phyloP scores from a whole-genome alignment of 257 asterid genomes.

The Schizonepeta tenuifolia region DNA sequence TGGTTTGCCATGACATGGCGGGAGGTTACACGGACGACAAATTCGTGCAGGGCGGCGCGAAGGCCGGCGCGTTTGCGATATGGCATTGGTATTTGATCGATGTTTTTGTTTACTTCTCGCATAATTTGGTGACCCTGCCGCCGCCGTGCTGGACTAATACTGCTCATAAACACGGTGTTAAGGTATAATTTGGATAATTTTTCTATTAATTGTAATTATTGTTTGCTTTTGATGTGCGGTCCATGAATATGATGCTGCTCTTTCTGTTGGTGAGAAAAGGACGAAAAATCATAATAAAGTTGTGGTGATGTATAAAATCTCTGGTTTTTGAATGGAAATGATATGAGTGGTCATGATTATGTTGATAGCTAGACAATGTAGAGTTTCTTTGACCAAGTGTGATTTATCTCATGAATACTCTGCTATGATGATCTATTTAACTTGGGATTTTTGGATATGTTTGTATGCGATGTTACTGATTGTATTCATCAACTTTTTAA shows the following conservation, averaged over 20 bases:
- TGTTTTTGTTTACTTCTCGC: constrained; percentile 91
- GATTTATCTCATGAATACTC: constrained; percentile 3
- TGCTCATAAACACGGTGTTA: constrained; percentile 88
- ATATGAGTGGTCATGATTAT: constrained; percentile 13
- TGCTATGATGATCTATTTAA: constrained; percentile 4
- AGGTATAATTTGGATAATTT: constrained; percentile 46
- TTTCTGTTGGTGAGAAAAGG: constrained; percentile 1
- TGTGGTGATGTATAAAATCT: constrained; percentile 12
- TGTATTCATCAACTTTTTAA: constrained; percentile 31
- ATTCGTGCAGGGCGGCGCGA: constrained; percentile 81
- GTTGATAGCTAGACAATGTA: constrained; percentile 3
- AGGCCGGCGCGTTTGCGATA: constrained; percentile 72
- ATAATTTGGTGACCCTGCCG: constrained; percentile 81
- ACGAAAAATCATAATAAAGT: neutral
- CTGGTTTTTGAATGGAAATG: neutral
- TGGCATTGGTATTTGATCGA: constrained; percentile 99
- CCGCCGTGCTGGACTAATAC: constrained; percentile 95
- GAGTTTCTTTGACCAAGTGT: constrained; percentile 7
- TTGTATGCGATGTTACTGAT: constrained; percentile 22
- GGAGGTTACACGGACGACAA: constrained; percentile 90
- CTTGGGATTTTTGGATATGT: neutral
- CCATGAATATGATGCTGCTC: neutral
- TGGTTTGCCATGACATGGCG: constrained; percentile 92
- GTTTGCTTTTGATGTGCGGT: neutral
- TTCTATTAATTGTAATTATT: neutral